Conservation (phyloP, 805 yeast genomes). For the Wickerhamiella sorbophila region DNA sequence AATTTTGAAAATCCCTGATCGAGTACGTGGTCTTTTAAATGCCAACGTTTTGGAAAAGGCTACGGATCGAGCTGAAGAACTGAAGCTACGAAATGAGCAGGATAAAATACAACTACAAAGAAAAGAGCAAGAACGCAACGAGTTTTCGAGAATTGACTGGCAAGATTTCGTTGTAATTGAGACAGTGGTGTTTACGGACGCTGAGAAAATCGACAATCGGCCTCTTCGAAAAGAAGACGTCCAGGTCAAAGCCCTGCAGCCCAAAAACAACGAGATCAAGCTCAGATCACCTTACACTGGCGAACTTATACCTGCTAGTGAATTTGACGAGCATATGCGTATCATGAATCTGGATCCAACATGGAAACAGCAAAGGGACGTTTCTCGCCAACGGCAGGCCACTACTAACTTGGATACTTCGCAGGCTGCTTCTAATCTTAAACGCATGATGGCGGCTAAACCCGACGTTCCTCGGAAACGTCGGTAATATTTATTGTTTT, state of each 20-base stretch:
- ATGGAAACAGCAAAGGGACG: conserved; percentile 48
- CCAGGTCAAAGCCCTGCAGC: conserved; percentile 24
- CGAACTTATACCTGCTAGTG: conserved; percentile 48
- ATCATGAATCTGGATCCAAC: conserved; percentile 63
- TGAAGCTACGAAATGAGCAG: conserved; percentile 22
- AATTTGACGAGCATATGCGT: conserved; percentile 53
- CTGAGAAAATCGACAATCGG: background rate
- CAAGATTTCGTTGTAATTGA: conserved; percentile 62
- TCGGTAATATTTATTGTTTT: background rate
- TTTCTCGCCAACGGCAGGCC: conserved; percentile 22
- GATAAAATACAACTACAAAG: conserved; percentile 26
- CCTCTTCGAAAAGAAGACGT: background rate
- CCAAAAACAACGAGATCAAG: conserved; percentile 24
- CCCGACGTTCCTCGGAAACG: background rate
- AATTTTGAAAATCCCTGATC: conserved; percentile 21
- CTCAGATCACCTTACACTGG: conserved; percentile 74
- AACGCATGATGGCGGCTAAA: conserved; percentile 13
- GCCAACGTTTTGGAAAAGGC: conserved; percentile 11
- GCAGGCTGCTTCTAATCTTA: conserved; percentile 27
- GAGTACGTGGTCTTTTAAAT: conserved; percentile 16
- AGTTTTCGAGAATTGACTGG: conserved; percentile 77
- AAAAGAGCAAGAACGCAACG: conserved; percentile 24
- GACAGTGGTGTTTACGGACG: conserved; percentile 45
- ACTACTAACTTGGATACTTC: conserved; percentile 24
- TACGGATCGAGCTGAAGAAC: conserved; percentile 2